Evolutionary conservation across 805 yeast genomes (phyloP), one percentile per base, ranked within the genome.

Genomic region (Candida succiphila): DNA sequence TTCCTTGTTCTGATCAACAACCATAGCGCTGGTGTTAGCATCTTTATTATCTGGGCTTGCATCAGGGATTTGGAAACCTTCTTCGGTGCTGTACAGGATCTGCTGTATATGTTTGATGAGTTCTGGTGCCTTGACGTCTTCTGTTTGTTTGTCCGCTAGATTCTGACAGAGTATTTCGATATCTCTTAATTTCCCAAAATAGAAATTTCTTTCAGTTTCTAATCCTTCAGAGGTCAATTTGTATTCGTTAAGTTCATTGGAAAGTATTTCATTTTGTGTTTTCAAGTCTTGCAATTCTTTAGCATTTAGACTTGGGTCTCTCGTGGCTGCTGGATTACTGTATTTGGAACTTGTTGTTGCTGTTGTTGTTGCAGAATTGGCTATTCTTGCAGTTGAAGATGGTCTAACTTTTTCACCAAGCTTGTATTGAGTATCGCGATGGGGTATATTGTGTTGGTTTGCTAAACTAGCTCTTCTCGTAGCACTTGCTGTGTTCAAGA

Each of bases 181-280:
- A 38, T 84, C 94, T 41, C 95, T 69, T 34, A 92, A 63, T 58
- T 89, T 92, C 48, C 81, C 78, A 59, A 84, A 89, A 55, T 92
- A 92, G 49, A 89, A 86, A 54, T 84, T 82, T 41, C 97, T 73
- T 53, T 92, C 96, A 1, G 82, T 72, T 47, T 79, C 84, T 32
- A 85, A 60, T 12, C 78, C 72, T 31, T 77, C 82, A 16, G 78
- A 69, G 12, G 78, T 73, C 17, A 70, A 63, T 37, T 66, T 67
- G 42, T 69, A 68, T 41, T 78, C 84, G 13, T 63, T 64, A 15
- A 74, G 44, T 42, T 83, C 86, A 4, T 64, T 60, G n/a, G 56
- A 63, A 0, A 72, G 57, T n/a, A 2, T 5, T 14, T 23, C 17
- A 18, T 30, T 30, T 4, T 17, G 4, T 6, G 32, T 6, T 7